Percentiles rank a stretch among this genome's conserved stretches.
phyloP scores from a whole-genome alignment of 257 asterid genomes.

The Rauvolfia tetraphylla region DNA sequence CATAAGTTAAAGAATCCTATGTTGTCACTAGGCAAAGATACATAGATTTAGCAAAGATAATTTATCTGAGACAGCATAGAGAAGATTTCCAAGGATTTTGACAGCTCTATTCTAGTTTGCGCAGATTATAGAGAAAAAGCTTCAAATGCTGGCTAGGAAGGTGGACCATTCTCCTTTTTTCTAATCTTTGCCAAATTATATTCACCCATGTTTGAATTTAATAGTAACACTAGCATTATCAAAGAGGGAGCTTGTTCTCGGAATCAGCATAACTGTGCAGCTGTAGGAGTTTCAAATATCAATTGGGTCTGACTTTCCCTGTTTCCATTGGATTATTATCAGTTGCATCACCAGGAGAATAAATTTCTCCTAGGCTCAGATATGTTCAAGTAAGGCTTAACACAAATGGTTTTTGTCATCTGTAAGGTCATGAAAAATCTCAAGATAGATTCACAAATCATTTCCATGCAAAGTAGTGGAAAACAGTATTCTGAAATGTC shows the following conservation, averaged over 20 bases:
- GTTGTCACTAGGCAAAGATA: not conserved
- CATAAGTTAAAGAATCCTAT: not conserved
- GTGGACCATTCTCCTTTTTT: too few relatives aligned
- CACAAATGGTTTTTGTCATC: not conserved
- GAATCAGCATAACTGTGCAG: not conserved
- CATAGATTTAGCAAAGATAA: not conserved
- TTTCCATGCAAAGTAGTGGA: not conserved
- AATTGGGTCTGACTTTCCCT: not conserved
- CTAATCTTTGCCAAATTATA: not conserved
- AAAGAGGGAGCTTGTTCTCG: too few relatives aligned
- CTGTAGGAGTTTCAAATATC: not conserved
- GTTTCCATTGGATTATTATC: not conserved
- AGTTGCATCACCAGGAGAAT: not conserved
- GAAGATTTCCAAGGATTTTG: not conserved
- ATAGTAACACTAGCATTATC: too few relatives aligned
- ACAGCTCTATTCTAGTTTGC: not conserved
- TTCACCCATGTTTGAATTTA: not conserved
- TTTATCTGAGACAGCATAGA: not conserved
- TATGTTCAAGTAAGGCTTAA: not conserved
- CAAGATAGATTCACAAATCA: not conserved
- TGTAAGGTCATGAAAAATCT: not conserved
- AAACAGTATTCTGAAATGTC: too few relatives aligned
- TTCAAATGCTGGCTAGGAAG: not conserved
- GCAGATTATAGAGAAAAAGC: not conserved
- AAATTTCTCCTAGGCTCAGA: not conserved